Evolutionary conservation across 1,139 yeast genomes (phyloP), one percentile per base, ranked within the genome.

Genomic region (Cylindricascospora bacillispora): DNA sequence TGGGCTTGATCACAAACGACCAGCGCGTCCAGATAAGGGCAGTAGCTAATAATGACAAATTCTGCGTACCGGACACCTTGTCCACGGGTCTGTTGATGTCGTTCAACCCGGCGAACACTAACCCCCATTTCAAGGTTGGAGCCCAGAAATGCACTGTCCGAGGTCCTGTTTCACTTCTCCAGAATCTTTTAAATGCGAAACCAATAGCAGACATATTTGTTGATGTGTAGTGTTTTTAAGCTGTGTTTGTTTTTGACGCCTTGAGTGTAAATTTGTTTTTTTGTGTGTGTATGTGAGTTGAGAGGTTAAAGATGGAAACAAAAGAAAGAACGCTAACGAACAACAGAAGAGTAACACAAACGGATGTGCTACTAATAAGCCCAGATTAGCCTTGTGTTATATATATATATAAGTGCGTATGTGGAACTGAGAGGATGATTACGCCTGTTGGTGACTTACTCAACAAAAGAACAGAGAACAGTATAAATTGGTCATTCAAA

Each of bases 21-120:
- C 98, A 89, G 56, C 98, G 74, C 27, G 98, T 89, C 98, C 98
- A 89, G 47, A 89, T 85, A 33, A 72, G 73, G 34, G 97, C 98
- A 1, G 98, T 89, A 28, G 89, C 89, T 46, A 81, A 68, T 36
- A 89, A 65, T 1, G 98, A 94, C 22, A 49, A 33, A 55, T 82
- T 94, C 57, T 89, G 98, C 17, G 95, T 78, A 34, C 95, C 95
- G 29, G 89, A 75, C 33, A 89, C 64, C 47, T 78, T 78, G 50
- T 86, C 95, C 25, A 83, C 94, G 3, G 97, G 97, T 60, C 97
- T 75, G 44, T 71, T 69, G 39, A 79, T 63, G 57, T 89, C 98
- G 50, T 67, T 77, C 36, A 82, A 65, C 32, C 98, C 97, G 11
- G 97, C 97, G 45, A 83, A 48, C 19, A 86, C 97, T 40, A 89